phyloP scores from a whole-genome alignment of 2,329 filamentous ascomycete genomes.

The Aspergillus pseudotamarii region DNA sequence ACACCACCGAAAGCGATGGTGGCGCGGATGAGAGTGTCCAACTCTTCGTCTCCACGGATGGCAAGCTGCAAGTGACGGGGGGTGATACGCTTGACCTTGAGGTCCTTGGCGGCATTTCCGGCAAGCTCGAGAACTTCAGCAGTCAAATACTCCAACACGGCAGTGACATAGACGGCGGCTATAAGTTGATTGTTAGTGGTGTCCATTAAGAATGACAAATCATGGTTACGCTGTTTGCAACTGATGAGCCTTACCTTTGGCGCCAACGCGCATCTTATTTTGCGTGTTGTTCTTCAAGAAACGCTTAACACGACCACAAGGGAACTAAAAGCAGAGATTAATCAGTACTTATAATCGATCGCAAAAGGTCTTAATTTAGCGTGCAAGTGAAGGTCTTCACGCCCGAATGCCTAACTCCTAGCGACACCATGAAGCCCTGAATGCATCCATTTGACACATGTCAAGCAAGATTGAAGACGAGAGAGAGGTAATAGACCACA shows the following conservation, averaged over 20 bases:
- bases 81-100: conserved; percentile 99
- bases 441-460: neutral
- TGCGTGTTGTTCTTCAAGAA: conserved; percentile 99
- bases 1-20: conserved; percentile 99
- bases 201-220: neutral
- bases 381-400: neutral
- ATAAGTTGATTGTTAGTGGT: conserved; percentile 20
- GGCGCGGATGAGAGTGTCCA: conserved; percentile 94
- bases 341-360: conserved; percentile 5
- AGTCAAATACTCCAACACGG: conserved; percentile 96
- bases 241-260: conserved; percentile 62
- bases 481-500: neutral
- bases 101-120: conserved; percentile 97
- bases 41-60: conserved; percentile 96
- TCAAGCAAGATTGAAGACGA: neutral
- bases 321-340: conserved; percentile 66
- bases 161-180: conserved; percentile 96
- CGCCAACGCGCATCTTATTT: conserved; percentile 99
- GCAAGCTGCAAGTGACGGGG: conserved; percentile 96
- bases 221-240: neutral
- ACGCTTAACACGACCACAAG: conserved; percentile 99
- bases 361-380: neutral
- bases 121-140: conserved; percentile 98
- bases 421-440: neutral
- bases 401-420: neutral